Base-by-base conservation (phyloP, 2,329 filamentous ascomycete genomes). In the Alternaria triticimaculans region DNA sequence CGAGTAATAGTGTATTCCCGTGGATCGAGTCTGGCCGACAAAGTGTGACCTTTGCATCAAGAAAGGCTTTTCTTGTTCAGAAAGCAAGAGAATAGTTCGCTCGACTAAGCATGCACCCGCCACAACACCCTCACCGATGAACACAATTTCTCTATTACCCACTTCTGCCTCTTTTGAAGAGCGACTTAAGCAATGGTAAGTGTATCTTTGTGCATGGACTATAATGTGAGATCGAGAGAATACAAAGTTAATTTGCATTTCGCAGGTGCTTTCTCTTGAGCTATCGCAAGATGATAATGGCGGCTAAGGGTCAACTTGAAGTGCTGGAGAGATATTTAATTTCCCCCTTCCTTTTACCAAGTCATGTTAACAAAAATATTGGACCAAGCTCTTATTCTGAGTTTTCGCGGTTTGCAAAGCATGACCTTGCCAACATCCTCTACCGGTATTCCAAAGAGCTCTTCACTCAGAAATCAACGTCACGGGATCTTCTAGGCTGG, bases 11-110 rank as follows among this genome's bases (percentile, higher is more conserved):
- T 58, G 55, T 30, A 9, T 58, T 14, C 55, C 55, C 0, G 15
- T 10, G 4, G 8, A 18, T 21, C 55, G 55, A 3, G 18, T 28
- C 6, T 58, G 20, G n/a, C 55, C 55, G 8, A n/a, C 12, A 11
- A 43, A 33, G 28, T 62, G 60, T 18, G n/a, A 58, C 3, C 60
- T 55, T 14, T 62, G 60, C n/a, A 44, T 15, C 7, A 43, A 30
- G 20, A 62, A 62, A 18, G 55, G n/a, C 6, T 23, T 58, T 12
- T 12, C 23, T 25, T 62, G 60, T 21, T 58, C 60, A 23, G 54
- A 58, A n/a, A 18, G 55, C 26, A 62, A 45, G 23, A 26, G 55
- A 44, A 23, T 23, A 3, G 21, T 4, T 7, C 60, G 60, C 10
- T n/a, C 8, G 10, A 41, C n/a, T 5, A 58, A 58, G 8, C 30